Evolutionary conservation across 2,329 filamentous ascomycete species (phyloP).

Genomic region (Sordariomycetes sp.): DNA sequence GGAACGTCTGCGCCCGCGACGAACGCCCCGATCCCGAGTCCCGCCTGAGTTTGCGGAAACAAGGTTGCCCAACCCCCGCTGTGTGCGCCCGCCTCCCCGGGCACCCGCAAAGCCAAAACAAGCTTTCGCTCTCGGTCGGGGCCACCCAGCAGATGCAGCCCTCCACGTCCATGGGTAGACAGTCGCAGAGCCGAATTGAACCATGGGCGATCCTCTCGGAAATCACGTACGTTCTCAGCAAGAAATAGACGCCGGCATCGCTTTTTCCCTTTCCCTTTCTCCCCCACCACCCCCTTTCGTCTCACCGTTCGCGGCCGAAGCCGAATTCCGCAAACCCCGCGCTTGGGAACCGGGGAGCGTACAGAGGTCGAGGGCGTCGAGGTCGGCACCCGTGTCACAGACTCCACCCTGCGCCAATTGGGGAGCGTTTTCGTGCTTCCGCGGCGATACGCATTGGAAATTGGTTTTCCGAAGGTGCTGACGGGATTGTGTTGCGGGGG

Average conservation of each 20-base stretch:
- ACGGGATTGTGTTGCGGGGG: not conserved
- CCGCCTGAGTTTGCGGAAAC: not conserved
- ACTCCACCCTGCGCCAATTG: not conserved
- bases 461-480: not conserved
- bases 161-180: conserved; percentile 28
- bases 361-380: not conserved
- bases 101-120: not conserved
- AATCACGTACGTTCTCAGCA: conserved; percentile 26
- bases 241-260: not conserved
- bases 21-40: not conserved
- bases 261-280: conserved; percentile 7
- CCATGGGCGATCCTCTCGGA: conserved; percentile 35
- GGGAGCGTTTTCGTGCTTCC: not conserved
- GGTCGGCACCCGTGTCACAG: conserved; percentile 1
- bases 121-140: not conserved
- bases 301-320: conserved; percentile 4
- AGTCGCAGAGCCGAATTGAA: conserved; percentile 29
- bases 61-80: not conserved
- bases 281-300: conserved; percentile 8
- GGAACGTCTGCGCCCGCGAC: not conserved
- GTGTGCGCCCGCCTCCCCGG: not conserved
- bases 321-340: conserved; percentile 1
- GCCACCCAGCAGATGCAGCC: not conserved
- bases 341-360: not conserved
- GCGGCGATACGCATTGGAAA: not conserved